Conservation (phyloP, 495 filamentous ascomycete species). For the Daldinia caldariorum region DNA sequence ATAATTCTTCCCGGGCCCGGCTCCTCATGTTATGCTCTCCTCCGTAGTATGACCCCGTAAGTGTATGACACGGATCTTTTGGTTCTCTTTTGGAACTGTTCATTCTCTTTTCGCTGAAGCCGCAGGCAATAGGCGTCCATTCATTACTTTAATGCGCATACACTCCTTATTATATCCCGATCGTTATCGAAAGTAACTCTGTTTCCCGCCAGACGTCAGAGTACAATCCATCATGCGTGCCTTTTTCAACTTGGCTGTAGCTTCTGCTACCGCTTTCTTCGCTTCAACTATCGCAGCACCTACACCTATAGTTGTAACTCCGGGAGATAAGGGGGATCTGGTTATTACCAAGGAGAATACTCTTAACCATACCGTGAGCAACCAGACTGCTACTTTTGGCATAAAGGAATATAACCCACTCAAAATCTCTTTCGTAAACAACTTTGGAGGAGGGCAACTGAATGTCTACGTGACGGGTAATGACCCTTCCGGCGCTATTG, state of each 20-base stretch:
- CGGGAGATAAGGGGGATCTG: conserved; percentile 38
- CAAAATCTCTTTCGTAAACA: conserved; percentile 52
- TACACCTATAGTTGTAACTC: conserved; percentile 40
- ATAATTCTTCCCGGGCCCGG: conserved; percentile 28
- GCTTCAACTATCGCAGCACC: conserved; percentile 38
- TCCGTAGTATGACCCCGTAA: conserved; percentile 24
- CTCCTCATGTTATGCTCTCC: conserved; percentile 24
- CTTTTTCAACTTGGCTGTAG: conserved; percentile 46
- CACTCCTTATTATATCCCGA: conserved; percentile 26
- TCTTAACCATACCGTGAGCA: conserved; percentile 39
- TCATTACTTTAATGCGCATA: conserved; percentile 37
- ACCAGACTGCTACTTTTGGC: background rate
- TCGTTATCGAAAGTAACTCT: conserved; percentile 35
- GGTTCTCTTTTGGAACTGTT: conserved; percentile 40
- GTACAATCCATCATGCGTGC: conserved; percentile 41
- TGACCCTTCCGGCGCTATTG: conserved; percentile 44
- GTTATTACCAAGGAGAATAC: conserved; percentile 46
- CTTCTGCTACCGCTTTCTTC: conserved; percentile 41
- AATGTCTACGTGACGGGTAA: conserved; percentile 55
- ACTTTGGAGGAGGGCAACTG: conserved; percentile 50
- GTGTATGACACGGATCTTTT: conserved; percentile 29
- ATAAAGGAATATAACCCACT: conserved; percentile 23
- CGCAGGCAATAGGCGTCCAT: conserved; percentile 38
- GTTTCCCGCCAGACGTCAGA: conserved; percentile 17
- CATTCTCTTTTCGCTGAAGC: conserved; percentile 37